Base-by-base conservation (phyloP, 2,329 filamentous ascomycete genomes). In the Cordyceps tenuipes region DNA sequence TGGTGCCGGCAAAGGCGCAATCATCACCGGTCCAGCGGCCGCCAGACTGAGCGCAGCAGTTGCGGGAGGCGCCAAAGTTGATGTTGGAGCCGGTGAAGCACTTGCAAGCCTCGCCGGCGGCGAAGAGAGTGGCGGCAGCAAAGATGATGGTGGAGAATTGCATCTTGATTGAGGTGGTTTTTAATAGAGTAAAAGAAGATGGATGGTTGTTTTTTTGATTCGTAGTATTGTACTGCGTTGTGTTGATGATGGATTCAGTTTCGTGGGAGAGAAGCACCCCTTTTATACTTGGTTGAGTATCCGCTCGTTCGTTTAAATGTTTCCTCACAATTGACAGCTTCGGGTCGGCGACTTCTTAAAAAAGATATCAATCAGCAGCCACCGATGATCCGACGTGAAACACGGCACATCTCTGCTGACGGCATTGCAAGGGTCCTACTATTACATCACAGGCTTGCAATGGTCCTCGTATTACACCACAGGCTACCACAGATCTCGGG, bases 91-190 rank as follows among this genome's bases (percentile, higher is more conserved):
- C 52, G 8, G 21, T 44, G 21, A 43, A 54, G 52, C 52, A 54
- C 52, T 54, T 54, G 52, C 52, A 54, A 13, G 52, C 52, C 23
- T 54, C 52, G 52, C 52, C 52, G 39, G 39, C 39, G 17, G 52
- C 52, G 23, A 54, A 43, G 15, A 31, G 39, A 29, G 52, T 31
- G 52, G 52, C 52, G 21, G 39, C 39, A 3, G 52, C 36, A 17
- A 54, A 10, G 39, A 54, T 44, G 52, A 44, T 39, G 23, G 39
- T 3, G 15, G 36, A 29, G 52, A 54, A 44, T 23, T 54, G 5
- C 52, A 54, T 54, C 12, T 31, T 54, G 52, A 54, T 17, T 44
- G 39, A 39, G 12, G 15, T 15, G 13, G 12, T 39, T n/a, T 52
- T 39, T 17, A 15, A 2, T 17, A 19, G 19, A 17, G 50, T 41